Conservation (phyloP, 768 basidiomycete species). For the Hypsizygus marmoreus region DNA sequence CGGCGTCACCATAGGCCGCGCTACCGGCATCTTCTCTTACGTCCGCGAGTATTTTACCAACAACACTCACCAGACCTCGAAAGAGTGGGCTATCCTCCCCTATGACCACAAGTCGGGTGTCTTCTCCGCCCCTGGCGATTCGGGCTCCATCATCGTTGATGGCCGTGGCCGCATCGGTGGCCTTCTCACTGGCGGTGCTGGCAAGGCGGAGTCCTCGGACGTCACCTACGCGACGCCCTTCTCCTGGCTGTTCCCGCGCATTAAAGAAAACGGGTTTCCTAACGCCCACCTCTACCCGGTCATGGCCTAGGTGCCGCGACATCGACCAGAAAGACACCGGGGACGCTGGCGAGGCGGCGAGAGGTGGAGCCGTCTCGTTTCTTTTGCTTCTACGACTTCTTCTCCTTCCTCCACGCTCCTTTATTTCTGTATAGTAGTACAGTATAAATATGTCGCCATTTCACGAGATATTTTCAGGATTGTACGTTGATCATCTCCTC, state of each 20-base stretch:
- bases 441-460: too few species aligned
- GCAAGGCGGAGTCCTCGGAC: conserved; percentile 25
- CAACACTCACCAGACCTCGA: conserved; percentile 27
- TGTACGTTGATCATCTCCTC: too few species aligned
- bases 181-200: conserved; percentile 34
- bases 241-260: conserved; percentile 27
- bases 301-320: too few species aligned
- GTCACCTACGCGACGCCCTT: conserved; percentile 38
- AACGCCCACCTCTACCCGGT: too few species aligned
- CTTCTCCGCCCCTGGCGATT: conserved; percentile 39
- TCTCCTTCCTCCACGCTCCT: too few species aligned
- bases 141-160: conserved; percentile 35
- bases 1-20: conserved; percentile 37
- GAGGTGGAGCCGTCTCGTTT: too few species aligned
- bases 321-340: too few species aligned
- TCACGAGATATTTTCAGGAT: too few species aligned
- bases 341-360: too few species aligned
- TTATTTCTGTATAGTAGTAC: too few species aligned
- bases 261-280: conserved; percentile 12
- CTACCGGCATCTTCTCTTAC: conserved; percentile 35
- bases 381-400: too few species aligned
- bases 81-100: conserved; percentile 31
- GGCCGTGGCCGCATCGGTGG: conserved; percentile 34
- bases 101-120: conserved; percentile 26
- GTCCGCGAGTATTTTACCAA: conserved; percentile 31